Evolutionary conservation across 805 yeast species (phyloP).

Genomic region (Cyberlindnera saturnus): DNA sequence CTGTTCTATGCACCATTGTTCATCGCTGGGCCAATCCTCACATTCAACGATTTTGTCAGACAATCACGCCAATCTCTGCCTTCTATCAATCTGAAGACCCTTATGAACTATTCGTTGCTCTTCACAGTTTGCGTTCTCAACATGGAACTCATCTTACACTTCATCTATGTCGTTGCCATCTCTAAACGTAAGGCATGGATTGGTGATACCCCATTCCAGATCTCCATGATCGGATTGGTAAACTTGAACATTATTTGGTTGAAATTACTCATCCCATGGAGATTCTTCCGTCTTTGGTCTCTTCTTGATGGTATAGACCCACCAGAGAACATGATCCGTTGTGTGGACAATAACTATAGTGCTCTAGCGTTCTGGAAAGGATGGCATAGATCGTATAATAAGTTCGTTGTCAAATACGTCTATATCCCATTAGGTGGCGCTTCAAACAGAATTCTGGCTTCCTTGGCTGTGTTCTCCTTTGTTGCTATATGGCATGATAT

Average conservation of each 20-base stretch:
- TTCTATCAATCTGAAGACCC: conserved; percentile 51
- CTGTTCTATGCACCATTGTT: conserved; percentile 81
- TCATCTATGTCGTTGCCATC: conserved; percentile 88
- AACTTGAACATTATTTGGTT: conserved; percentile 90
- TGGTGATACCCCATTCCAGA: conserved; percentile 84
- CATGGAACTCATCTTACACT: conserved; percentile 88
- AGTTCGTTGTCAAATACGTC: conserved; percentile 84
- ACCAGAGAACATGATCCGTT: conserved; percentile 96
- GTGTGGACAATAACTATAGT: conserved; percentile 90
- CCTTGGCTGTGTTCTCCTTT: conserved; percentile 83
- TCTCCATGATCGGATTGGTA: conserved; percentile 90
- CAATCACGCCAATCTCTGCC: conserved; percentile 70
- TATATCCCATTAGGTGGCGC: conserved; percentile 92
- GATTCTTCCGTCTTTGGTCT: conserved; percentile 90
- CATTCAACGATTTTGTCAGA: conserved; percentile 84
- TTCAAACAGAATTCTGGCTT: conserved; percentile 61
- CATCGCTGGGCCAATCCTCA: conserved; percentile 91
- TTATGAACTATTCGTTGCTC: conserved; percentile 56
- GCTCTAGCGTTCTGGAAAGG: conserved; percentile 98
- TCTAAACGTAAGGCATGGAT: conserved; percentile 87
- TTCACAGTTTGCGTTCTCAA: conserved; percentile 67
- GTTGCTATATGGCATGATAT: conserved; percentile 99
- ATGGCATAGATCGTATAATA: conserved; percentile 93
- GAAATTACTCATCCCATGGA: conserved; percentile 91
- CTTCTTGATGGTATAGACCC: conserved; percentile 90